Evolutionary conservation across 768 basidiomycete species (phyloP), one percentile per base, ranked within the genome.

Genomic region (Kondoa subrosea): DNA sequence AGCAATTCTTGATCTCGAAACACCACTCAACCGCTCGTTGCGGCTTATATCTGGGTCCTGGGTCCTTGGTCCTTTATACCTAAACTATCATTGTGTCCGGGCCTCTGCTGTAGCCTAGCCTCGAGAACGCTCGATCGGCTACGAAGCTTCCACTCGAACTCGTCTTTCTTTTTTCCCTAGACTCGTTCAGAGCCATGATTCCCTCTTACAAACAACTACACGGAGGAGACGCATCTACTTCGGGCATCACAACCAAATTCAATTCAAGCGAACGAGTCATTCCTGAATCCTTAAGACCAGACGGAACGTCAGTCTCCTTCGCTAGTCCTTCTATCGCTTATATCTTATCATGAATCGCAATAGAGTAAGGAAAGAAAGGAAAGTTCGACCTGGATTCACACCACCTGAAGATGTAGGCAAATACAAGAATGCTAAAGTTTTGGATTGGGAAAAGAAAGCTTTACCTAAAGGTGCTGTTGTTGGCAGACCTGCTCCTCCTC

Each of bases 111-210:
- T n/a, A n/a, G n/a, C n/a, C n/a, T n/a, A n/a, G n/a, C n/a, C n/a
- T n/a, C n/a, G n/a, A n/a, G n/a, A n/a, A n/a, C n/a, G n/a, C n/a
- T n/a, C n/a, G n/a, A n/a, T n/a, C n/a, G n/a, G n/a, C n/a, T n/a
- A n/a, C n/a, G n/a, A n/a, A n/a, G n/a, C n/a, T n/a, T n/a, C n/a
- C n/a, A n/a, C n/a, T n/a, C n/a, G n/a, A n/a, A n/a, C n/a, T n/a
- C n/a, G n/a, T n/a, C n/a, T n/a, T n/a, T n/a, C n/a, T n/a, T n/a
- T n/a, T n/a, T n/a, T n/a, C n/a, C n/a, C n/a, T n/a, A n/a, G n/a
- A n/a, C n/a, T n/a, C n/a, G n/a, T n/a, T n/a, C n/a, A n/a, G n/a
- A 50, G 21, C 8, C 21, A 63, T 63, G 61, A 63, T 63, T 33
- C 61, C 61, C 3, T 31, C 3, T 32, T 31, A 31, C 61, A 63